These are phyloP conservation scores for Oryza glumipatula DNA, from an alignment of 176 grass and related monocot species.

Conservation along the genomic window DNA sequence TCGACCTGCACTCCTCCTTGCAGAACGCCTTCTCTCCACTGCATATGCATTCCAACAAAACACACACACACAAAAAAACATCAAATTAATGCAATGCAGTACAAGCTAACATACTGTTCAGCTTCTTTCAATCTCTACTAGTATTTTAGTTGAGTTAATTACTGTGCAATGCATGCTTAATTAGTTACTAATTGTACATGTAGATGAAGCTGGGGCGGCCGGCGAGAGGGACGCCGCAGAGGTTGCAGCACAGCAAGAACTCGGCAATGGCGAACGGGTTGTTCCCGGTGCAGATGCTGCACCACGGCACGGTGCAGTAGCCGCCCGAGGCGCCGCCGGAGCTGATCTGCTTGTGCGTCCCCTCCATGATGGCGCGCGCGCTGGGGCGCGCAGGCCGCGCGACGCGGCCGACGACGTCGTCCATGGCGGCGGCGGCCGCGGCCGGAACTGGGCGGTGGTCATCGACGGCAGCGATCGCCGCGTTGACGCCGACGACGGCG, in stretches of 20 bases:
- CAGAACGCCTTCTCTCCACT: slow-evolving; percentile 71
- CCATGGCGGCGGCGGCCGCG: background rate
- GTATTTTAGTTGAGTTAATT: no score
- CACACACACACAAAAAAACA: background rate
- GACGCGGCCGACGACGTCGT: background rate
- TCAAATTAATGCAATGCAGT: background rate
- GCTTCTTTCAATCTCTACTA: no score
- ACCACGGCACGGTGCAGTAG: background rate
- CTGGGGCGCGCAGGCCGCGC: background rate
- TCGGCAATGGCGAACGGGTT: slow-evolving; percentile 16
- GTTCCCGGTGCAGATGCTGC: background rate
- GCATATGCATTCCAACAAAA: slow-evolving; percentile 24
- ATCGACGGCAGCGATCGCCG: slow-evolving; percentile 28
- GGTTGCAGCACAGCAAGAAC: slow-evolving; percentile 42
- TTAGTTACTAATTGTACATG: slow-evolving; percentile 43
- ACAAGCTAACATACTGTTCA: no score
- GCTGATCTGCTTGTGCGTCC: background rate
- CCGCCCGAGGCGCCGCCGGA: background rate
- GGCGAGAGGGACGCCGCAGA: slow-evolving; percentile 41
- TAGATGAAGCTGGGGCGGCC: slow-evolving; percentile 58
- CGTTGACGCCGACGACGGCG: slow-evolving; percentile 47
- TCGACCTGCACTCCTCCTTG: slow-evolving; percentile 44
- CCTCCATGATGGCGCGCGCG: slow-evolving; percentile 21
- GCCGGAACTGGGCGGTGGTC: background rate
- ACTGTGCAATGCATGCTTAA: background rate